Base-by-base conservation (phyloP, 306 rosid genomes). In the Sesbania bispinosa region DNA sequence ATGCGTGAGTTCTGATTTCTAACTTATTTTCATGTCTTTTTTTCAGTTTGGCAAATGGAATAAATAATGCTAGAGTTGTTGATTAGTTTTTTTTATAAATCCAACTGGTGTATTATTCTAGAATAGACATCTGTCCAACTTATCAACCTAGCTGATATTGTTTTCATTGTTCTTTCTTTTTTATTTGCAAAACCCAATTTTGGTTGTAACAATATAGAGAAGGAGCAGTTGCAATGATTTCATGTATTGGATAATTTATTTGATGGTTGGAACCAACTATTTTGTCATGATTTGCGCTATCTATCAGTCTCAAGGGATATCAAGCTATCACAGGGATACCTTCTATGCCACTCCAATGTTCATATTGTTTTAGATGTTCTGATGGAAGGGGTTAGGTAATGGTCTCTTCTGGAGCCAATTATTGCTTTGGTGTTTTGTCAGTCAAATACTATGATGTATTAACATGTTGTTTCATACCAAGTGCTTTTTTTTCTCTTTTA, bases 61-160 rank as follows among this genome's bases (percentile, higher is more conserved):
- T 90, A 80, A 81, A 77, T 66, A 80, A 85, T 57, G 90, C 90
- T 10, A 82, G 83, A 65, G 67, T 94, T 39, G 87, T 94, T 3
- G 97, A 94, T 72, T 83, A 75, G 48, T 91, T 94, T 89, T 91
- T n/a, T 74, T 47, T 93, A 94, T 84, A 94, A 94, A 81, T 89
- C 97, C 54, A 94, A 94, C 82, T 94, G 96, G 99, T 89, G 97
- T 42, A 79, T 91, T 76, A 79, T 88, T 84, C 96, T 94, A 14
- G 88, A 94, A 87, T 91, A 81, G 81, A 83, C 74, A 6, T 36
- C 27, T 95, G 85, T 85, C 52, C 18, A 52, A 67, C 43, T 36
- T 59, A 69, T 50, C 26, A 73, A 54, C 32, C 36, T 64, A 7
- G 32, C 20, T 81, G 79, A 42, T 11, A 15, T 43, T 74, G 71